Percentiles rank a stretch among this genome's conserved stretches.
These are phyloP conservation scores for Chytriomyces sp. DNA, from an alignment of 192 early-diverging fungal genomes.

Conservation along the genomic window DNA sequence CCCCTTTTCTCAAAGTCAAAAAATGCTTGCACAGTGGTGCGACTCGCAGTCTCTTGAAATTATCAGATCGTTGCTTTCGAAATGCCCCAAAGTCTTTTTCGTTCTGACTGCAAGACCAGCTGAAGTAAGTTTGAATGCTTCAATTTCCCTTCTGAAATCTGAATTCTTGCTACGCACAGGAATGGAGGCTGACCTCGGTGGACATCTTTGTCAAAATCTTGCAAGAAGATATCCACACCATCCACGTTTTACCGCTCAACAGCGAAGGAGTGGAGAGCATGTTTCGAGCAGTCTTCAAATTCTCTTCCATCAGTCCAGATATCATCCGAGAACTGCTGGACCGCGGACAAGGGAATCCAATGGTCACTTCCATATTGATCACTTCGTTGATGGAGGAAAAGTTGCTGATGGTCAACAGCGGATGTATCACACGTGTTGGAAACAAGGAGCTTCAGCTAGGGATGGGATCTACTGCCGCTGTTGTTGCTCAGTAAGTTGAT, in stretches of 20 bases:
- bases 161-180: background rate
- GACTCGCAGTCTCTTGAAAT: slow-evolving; percentile 18
- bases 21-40: slow-evolving; percentile 7
- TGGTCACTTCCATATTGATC: slow-evolving; percentile 6
- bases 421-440: background rate
- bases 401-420: background rate
- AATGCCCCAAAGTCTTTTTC: slow-evolving; percentile 15
- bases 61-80: background rate
- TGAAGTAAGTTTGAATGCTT: background rate
- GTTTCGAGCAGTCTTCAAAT: background rate
- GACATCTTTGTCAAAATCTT: slow-evolving; percentile 8
- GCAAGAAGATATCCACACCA: background rate
- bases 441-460: background rate
- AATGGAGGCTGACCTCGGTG: background rate
- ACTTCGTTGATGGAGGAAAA: slow-evolving; percentile 15
- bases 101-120: slow-evolving; percentile 7
- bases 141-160: background rate
- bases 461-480: slow-evolving; percentile 15
- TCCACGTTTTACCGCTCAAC: slow-evolving; percentile 1
- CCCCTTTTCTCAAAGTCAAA: background rate
- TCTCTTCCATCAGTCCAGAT: slow-evolving; percentile 7
- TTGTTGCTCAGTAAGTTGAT: slow-evolving; percentile 17
- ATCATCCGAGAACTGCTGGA: slow-evolving; percentile 21
- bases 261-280: slow-evolving; percentile 13
- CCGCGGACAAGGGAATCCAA: slow-evolving; percentile 21